Evolutionary conservation across 2,329 filamentous ascomycete genomes (phyloP).

Genomic region (Neofusicoccum laricinum): DNA sequence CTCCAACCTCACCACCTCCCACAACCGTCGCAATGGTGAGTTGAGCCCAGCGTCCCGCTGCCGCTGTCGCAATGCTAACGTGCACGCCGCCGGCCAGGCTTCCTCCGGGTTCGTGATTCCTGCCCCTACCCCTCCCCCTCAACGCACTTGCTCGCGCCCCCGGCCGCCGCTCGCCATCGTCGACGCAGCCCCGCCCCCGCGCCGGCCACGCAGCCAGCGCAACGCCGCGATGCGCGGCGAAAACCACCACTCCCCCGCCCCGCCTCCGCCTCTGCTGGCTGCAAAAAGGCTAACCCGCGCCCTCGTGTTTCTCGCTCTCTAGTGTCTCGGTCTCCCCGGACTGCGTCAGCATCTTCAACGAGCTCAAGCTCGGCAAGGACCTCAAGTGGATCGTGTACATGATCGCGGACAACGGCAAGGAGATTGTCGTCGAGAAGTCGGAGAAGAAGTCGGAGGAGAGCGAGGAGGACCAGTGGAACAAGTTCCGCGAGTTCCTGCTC

Average conservation of each 20-base stretch:
- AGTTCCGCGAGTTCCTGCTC: conserved; percentile 73
- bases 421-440: conserved; percentile 76
- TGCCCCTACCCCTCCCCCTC: conserved; percentile 18
- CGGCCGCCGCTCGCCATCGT: conserved; percentile 16
- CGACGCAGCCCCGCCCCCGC: conserved; percentile 16
- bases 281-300: neutral
- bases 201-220: neutral
- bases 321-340: conserved; percentile 72
- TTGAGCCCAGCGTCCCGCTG: neutral
- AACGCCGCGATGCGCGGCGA: neutral
- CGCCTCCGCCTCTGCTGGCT: too few relatives aligned
- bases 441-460: conserved; percentile 42
- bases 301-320: conserved; percentile 18
- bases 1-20: conserved; percentile 2
- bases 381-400: conserved; percentile 84
- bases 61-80: conserved; percentile 3
- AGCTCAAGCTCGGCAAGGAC: conserved; percentile 78
- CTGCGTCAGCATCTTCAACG: conserved; percentile 69
- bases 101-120: conserved; percentile 42
- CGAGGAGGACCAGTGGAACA: conserved; percentile 62
- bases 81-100: conserved; percentile 28
- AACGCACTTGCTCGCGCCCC: conserved; percentile 20
- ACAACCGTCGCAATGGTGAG: conserved; percentile 17
- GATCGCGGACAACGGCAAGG: conserved; percentile 77
- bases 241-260: too few relatives aligned